Base-by-base conservation (phyloP, 495 filamentous ascomycete species). In the Sordaria brevicollis region DNA sequence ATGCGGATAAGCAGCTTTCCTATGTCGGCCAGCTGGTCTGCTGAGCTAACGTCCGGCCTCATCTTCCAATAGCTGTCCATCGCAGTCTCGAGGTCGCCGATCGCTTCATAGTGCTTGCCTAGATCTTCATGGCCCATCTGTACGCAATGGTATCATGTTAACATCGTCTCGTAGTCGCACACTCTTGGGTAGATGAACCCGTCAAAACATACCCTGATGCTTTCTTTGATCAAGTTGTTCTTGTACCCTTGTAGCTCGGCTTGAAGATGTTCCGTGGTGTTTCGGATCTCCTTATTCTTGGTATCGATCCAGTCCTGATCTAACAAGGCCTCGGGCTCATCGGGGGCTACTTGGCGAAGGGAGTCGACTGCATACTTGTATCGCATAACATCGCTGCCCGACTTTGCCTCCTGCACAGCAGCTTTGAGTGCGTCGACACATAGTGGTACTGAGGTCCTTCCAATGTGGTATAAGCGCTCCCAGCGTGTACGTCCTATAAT, bases 141-240 rank as follows among this genome's bases (percentile, higher is more conserved):
- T 7, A 41, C 3, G 17, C 11, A 35, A 21, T 43, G 19, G 19
- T 6, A 62, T 10, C n/a, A 57, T 17, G 38, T 67, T 39, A 70
- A 67, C 31, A 72, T 41, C 10, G 66, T 68, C 15, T 69, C n/a
- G 19, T 11, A 3, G 36, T 38, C 5, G 29, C 33, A 38, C 19
- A 33, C 25, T 8, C 13, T 35, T 41, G 4, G 8, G 4, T 0
- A 19, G 35, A 34, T 4, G 29, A 34, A 17, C 21, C 79, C 34
- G n/a, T 13, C 15, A 35, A 35, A 66, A 72, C 89, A 68, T 85
- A 96, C 93, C 75, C 96, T 82, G 71, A 98, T 97, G 80, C 94
- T 97, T 80, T 99, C 95, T 78, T 97, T 97, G 72, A 99, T 93
- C 38, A 98, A 79, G 72, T 98, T 99, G 74, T 98, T 96, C 79